Evolutionary conservation across 345 rosid species (phyloP), one percentile per base, ranked within the genome.

Genomic region (Geranium brycei): DNA sequence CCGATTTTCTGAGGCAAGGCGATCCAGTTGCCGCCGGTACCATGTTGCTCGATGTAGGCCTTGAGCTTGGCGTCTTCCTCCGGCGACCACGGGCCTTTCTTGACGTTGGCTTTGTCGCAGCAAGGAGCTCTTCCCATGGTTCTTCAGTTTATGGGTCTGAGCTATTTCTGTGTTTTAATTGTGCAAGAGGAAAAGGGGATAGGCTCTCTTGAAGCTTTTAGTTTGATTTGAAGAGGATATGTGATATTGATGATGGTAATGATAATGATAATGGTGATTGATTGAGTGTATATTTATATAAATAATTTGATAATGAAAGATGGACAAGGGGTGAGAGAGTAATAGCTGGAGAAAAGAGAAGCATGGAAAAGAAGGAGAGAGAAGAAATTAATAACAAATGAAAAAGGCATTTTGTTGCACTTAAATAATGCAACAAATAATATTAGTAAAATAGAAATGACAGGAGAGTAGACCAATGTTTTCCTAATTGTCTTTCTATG

Each of bases 31-130:
- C 93, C 93, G 64, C 83, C 91, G 19, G 76, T 72, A 68, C 71
- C 76, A n/a, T 71, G 63, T 13, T 40, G 51, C 17, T 76, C 60
- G 40, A 76, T 64, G 67, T 71, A 72, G 11, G 59, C 60, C 65
- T 72, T 76, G 55, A 76, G 79, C 19, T 61, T 66, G 19, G 93
- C 86, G 64, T 89, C 96, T 78, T 89, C 96, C 63, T 87, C 93
- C 19, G 96, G 93, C 40, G 93, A 89, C 96, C 96, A 89, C 51
- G 96, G 91, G 5, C 96, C 96, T 82, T 78, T 89, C 83, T 89
- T 87, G 70, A 89, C 93, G 67, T 78, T 87, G 56, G 96, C 86
- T 71, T 87, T 87, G 77, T 89, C 96, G 70, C 93, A 87, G 73
- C 96, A 87, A 31, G 93, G 96, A 70, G 96, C 91, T 85, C 96